Evolutionary conservation across 371 early-diverging fungal genomes (phyloP).

Genomic region (Syncephalastrum sp.): DNA sequence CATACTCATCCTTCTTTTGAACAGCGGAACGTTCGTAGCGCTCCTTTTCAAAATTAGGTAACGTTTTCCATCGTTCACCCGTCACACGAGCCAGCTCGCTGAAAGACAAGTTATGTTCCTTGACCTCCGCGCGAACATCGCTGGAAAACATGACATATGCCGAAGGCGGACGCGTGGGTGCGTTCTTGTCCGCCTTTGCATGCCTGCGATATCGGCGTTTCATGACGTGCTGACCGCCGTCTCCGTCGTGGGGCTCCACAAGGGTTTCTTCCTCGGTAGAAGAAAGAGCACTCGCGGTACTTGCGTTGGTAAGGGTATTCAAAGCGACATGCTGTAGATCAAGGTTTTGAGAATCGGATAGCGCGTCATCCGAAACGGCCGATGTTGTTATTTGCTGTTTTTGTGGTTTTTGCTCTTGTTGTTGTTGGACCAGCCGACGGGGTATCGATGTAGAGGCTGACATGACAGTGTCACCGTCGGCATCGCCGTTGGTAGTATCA

Average conservation of each 20-base stretch:
- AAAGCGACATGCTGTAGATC: not conserved
- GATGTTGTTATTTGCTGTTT: not conserved
- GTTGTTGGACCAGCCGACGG: not conserved
- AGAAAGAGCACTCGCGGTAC: constrained; percentile 30
- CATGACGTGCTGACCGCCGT: constrained; percentile 25
- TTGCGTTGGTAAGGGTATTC: not conserved
- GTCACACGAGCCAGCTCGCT: constrained; percentile 52
- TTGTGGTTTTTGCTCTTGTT: not conserved
- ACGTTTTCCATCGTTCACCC: constrained; percentile 51
- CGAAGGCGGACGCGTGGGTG: constrained; percentile 53
- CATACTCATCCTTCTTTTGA: constrained; percentile 38
- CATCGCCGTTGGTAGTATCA: too few species aligned
- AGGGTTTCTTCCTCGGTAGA: constrained; percentile 46
- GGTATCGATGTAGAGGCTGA: too few species aligned
- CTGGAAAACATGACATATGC: constrained; percentile 62
- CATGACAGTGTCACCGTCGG: too few species aligned
- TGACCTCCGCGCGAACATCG: constrained; percentile 43
- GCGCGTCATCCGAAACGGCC: not conserved
- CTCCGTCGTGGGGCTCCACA: constrained; percentile 16
- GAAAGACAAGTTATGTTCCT: constrained; percentile 45
- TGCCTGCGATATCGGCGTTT: constrained; percentile 55
- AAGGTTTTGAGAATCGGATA: constrained; percentile 3
- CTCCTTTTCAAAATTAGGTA: constrained; percentile 33
- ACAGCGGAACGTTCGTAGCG: constrained; percentile 38
- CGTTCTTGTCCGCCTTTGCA: constrained; percentile 52